Conservation (phyloP, 2,329 filamentous ascomycete species). For the Fusarium equiseti region DNA sequence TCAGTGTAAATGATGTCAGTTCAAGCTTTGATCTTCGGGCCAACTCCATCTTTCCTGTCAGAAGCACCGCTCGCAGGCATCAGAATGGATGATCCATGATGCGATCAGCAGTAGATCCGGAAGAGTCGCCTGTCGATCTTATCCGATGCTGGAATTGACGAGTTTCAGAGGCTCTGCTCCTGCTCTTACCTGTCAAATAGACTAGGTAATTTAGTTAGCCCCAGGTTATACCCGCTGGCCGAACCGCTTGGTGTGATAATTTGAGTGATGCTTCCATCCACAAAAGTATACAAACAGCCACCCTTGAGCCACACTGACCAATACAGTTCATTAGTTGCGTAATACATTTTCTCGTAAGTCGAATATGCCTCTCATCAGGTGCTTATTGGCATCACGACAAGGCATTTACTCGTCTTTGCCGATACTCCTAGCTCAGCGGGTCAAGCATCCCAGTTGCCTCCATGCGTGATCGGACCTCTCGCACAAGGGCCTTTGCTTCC, state of each 20-base stretch:
- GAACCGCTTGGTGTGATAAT: not conserved
- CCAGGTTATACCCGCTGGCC: not conserved
- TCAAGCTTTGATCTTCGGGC: slow-evolving; percentile 26
- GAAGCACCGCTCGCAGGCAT: not conserved
- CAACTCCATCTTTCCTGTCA: slow-evolving; percentile 11
- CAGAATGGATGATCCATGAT: not conserved
- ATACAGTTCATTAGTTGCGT: slow-evolving; percentile 29
- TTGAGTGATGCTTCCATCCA: not conserved
- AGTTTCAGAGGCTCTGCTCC: not conserved
- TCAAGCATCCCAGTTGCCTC: slow-evolving; percentile 61
- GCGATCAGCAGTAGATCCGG: slow-evolving; percentile 18
- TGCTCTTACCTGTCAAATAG: not conserved
- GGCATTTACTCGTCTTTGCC: slow-evolving; percentile 22
- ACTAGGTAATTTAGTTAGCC: not conserved
- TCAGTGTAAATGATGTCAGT: not conserved
- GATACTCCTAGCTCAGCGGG: slow-evolving; percentile 40
- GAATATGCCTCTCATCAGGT: not conserved
- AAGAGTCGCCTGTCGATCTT: slow-evolving; percentile 5
- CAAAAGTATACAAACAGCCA: not conserved
- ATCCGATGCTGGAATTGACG: not conserved
- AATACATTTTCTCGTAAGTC: slow-evolving; percentile 23
- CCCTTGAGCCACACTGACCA: slow-evolving; percentile 5
- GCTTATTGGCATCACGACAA: slow-evolving; percentile 3
- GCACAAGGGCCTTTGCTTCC: slow-evolving; percentile 92
- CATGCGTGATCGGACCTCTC: slow-evolving; percentile 84